Conservation (phyloP, 169 alveolate species). For the Plasmodium malariae region DNA sequence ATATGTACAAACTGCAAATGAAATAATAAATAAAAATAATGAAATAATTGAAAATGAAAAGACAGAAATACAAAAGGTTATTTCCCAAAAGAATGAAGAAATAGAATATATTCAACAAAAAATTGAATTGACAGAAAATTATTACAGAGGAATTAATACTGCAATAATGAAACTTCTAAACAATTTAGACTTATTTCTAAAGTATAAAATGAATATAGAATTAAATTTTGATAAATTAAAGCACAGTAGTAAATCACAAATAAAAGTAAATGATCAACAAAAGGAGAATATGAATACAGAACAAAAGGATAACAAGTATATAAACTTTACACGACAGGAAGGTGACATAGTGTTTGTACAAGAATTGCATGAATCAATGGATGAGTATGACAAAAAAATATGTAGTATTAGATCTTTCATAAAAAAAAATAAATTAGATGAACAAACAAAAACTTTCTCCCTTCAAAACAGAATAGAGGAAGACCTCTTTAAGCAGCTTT, state of each 20-base stretch:
- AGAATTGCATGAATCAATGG: slow-evolving; percentile 25
- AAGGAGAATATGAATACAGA: not conserved
- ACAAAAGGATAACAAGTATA: not conserved
- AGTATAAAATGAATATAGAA: slow-evolving; percentile 35
- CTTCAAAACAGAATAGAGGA: not conserved
- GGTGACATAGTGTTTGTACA: not conserved
- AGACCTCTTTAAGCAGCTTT: not conserved
- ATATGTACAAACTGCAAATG: slow-evolving; percentile 38
- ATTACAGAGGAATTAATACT: slow-evolving; percentile 24
- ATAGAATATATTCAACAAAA: slow-evolving; percentile 32
- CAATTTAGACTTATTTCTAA: slow-evolving; percentile 34
- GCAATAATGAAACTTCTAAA: slow-evolving; percentile 25
- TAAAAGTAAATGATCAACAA: not conserved
- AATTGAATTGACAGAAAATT: slow-evolving; percentile 28
- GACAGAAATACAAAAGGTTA: slow-evolving; percentile 5
- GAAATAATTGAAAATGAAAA: slow-evolving; percentile 48
- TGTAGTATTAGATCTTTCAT: slow-evolving; percentile 8
- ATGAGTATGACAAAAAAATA: slow-evolving; percentile 22
- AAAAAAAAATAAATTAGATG: slow-evolving; percentile 3
- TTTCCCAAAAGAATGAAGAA: slow-evolving; percentile 46
- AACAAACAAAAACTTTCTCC: not conserved
- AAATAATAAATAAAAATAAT: slow-evolving; percentile 45
- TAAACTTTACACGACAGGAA: not conserved
- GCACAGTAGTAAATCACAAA: not conserved
- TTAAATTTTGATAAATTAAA: slow-evolving; percentile 8